Percentiles rank a stretch among this genome's conserved stretches.
Evolutionary conservation across 345 rosid species (phyloP).

Genomic region (Draba incana): DNA sequence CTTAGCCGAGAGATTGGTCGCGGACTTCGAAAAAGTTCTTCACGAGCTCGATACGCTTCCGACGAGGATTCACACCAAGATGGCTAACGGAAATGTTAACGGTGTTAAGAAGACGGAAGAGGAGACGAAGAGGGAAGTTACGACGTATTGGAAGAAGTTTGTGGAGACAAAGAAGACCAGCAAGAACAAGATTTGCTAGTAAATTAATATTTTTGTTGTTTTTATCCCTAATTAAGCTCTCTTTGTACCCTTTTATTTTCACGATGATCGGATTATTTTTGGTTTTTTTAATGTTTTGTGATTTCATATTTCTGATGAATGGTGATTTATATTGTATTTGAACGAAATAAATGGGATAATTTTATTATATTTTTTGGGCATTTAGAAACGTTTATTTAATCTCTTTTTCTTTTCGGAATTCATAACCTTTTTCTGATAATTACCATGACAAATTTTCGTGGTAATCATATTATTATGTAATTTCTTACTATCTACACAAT

Average conservation of each 20-base stretch:
- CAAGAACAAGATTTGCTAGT: constrained; percentile 64
- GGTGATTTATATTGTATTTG: constrained; percentile 7
- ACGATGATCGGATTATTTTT: constrained; percentile 7
- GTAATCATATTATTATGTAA: too few relatives aligned
- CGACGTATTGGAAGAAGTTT: constrained; percentile 73
- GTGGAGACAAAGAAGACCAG: constrained; percentile 55
- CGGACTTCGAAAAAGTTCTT: constrained; percentile 70
- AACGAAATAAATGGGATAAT: neutral
- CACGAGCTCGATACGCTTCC: constrained; percentile 77
- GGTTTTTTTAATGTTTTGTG: neutral
- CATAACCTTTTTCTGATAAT: too few relatives aligned
- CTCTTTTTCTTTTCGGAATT: too few relatives aligned
- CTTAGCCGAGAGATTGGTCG: constrained; percentile 61
- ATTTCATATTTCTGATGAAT: neutral
- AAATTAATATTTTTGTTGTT: neutral
- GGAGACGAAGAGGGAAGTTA: constrained; percentile 70
- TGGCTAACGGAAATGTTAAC: constrained; percentile 32
- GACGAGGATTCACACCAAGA: constrained; percentile 48
- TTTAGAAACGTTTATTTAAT: neutral
- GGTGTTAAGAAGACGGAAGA: constrained; percentile 61
- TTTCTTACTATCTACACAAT: too few relatives aligned
- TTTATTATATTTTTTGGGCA: constrained; percentile 3
- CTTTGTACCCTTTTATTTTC: neutral
- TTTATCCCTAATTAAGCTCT: neutral
- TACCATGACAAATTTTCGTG: too few relatives aligned